Evolutionary conservation across 257 asterid species (phyloP), one percentile per base, ranked within the genome.

Genomic region (Thymus quinquecostatus): DNA sequence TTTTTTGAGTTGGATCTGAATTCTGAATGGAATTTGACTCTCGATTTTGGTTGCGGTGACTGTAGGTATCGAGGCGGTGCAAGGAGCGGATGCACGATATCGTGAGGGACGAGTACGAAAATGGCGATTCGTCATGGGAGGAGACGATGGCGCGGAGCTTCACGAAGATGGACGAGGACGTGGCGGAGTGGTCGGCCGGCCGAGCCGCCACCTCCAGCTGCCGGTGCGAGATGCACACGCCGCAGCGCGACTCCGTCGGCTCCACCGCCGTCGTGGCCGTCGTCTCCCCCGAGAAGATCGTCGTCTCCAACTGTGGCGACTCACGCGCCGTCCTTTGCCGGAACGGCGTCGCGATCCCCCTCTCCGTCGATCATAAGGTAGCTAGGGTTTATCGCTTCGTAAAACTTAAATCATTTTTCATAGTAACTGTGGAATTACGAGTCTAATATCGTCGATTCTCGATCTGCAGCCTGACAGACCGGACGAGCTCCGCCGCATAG

Each of bases 281-380:
- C 0, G 82, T 91, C 21, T 72, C 94, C 1, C 89, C 96, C 1
- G 92, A 85, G 1, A 86, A 87, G 72, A 89, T 91, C 45, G 29
- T 91, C n/a, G 87, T 93, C 1, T 83, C 98, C 3, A 93, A 93
- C 48, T 91, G 98, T 38, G 98, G 98, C 6, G 97, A 93, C 62
- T 93, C 98, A 0, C 91, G 98, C 4, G 97, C 98, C 34, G 92
- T 93, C 1, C 92, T 93, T 1, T 85, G 96, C 74, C 89, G 98
- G 3, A 84, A 81, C 75, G 96, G 98, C 72, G 82, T 77, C 3
- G 92, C 97, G 0, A 64, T 86, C 10, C 96, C 98, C 1, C 96
- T 93, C 10, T 91, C 98, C 0, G 78, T 78, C 0, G 98, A 93
- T 71, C 98, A 93, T 58, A 93, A 93, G 95, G 98, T 90, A 63